Conservation (phyloP, 805 yeast genomes). For the Metschnikowia santaceciliae region DNA sequence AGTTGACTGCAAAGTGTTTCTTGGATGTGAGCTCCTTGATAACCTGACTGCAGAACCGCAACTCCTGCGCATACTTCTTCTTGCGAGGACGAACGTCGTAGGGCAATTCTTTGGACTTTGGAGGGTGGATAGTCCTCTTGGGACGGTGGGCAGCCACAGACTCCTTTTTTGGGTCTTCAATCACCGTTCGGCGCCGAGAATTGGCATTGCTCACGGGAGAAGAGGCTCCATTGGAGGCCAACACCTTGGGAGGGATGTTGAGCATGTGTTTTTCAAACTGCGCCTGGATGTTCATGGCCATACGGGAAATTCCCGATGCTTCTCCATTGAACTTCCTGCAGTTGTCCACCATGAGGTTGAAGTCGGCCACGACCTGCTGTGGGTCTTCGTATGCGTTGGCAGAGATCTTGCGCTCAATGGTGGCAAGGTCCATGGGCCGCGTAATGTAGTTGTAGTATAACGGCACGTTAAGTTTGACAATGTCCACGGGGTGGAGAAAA, state of each 20-base stretch:
- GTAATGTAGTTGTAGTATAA: conserved; percentile 78
- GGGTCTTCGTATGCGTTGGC: conserved; percentile 70
- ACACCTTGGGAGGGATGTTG: conserved; percentile 72
- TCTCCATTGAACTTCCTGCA: conserved; percentile 84
- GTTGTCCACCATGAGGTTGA: conserved; percentile 79
- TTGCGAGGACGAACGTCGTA: conserved; percentile 87
- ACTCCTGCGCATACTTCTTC: conserved; percentile 86
- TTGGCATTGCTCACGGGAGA: conserved; percentile 14
- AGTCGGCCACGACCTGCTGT: conserved; percentile 67
- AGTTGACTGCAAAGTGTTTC: conserved; percentile 79
- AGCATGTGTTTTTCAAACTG: conserved; percentile 90
- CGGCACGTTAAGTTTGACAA: conserved; percentile 82
- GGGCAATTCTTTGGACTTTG: conserved; percentile 89
- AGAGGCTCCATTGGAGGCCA: conserved; percentile 16
- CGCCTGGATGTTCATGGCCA: conserved; percentile 89
- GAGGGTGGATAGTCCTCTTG: conserved; percentile 94
- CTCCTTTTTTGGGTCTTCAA: conserved; percentile 54
- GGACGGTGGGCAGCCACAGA: conserved; percentile 80
- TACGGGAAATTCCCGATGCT: conserved; percentile 75
- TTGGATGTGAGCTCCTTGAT: conserved; percentile 78
- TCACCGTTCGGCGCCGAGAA: conserved; percentile 20
- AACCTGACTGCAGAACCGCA: conserved; percentile 78
- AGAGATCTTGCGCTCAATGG: conserved; percentile 77
- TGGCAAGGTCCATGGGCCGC: conserved; percentile 90
- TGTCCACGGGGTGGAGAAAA: conserved; percentile 86